Conservation (phyloP, 2,329 filamentous ascomycete genomes). For the Microsporum canis region DNA sequence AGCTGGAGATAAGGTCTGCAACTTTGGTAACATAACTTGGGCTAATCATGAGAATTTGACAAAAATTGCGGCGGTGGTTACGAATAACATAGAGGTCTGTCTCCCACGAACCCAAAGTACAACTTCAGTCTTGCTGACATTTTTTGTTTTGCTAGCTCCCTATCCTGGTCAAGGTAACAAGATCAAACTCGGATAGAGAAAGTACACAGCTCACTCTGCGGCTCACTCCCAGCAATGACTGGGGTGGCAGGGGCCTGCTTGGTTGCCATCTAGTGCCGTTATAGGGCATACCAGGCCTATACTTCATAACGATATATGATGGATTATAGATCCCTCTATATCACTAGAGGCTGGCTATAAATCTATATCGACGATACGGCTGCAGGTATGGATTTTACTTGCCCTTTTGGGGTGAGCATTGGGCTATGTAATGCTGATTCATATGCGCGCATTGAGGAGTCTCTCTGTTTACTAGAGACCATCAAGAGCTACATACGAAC, state of each 20-base stretch:
- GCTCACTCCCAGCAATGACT: conserved; percentile 65
- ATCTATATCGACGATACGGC: too few relatives aligned
- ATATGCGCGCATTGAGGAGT: too few relatives aligned
- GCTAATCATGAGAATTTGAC: conserved; percentile 75
- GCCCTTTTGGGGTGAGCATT: too few relatives aligned
- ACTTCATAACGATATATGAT: too few relatives aligned
- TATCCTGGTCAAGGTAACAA: conserved; percentile 57
- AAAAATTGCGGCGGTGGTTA: conserved; percentile 80
- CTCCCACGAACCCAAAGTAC: background rate
- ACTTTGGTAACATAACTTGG: conserved; percentile 74
- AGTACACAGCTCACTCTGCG: conserved; percentile 52
- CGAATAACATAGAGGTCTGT: conserved; percentile 79
- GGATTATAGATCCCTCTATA: too few relatives aligned
- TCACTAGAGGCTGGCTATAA: too few relatives aligned
- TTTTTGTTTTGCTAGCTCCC: conserved; percentile 44
- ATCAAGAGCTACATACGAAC: too few relatives aligned
- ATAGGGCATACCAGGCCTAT: conserved; percentile 31
- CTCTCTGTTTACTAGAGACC: too few relatives aligned
- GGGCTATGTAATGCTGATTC: too few relatives aligned
- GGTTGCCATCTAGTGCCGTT: conserved; percentile 82
- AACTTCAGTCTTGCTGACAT: background rate
- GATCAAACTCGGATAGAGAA: conserved; percentile 37
- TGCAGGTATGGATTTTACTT: too few relatives aligned
- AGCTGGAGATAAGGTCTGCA: conserved; percentile 67
- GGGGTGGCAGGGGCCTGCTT: conserved; percentile 81